Evolutionary conservation across 176 grass and related monocot genomes (phyloP).

Genomic region (Oryza australiensis): DNA sequence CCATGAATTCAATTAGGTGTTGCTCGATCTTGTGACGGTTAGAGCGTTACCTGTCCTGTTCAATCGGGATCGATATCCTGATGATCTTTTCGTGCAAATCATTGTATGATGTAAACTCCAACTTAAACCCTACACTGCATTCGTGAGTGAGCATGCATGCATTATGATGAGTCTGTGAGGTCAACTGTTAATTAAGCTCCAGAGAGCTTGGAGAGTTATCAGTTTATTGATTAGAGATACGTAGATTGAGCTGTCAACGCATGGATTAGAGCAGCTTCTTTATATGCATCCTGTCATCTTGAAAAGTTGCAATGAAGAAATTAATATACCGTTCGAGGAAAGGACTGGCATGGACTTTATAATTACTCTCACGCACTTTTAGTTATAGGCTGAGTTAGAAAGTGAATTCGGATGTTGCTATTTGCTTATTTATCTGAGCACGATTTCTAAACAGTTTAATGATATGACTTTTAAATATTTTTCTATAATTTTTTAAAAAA

Average conservation of each 20-base stretch:
- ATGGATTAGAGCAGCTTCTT: neutral
- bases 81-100: constrained; percentile 6
- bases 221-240: neutral
- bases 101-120: constrained; percentile 15
- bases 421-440: too few species aligned
- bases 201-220: neutral
- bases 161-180: neutral
- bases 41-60: constrained; percentile 15
- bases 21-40: constrained; percentile 9
- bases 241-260: neutral
- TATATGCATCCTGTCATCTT: neutral
- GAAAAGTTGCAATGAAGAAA: neutral
- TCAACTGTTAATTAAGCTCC: neutral
- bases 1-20: neutral
- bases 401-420: too few species aligned
- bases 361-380: neutral
- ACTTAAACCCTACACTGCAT: neutral
- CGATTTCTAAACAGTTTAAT: too few species aligned
- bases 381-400: too few species aligned
- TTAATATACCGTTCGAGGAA: neutral
- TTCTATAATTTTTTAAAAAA: too few species aligned
- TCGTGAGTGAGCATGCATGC: neutral
- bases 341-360: neutral
- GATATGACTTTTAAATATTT: too few species aligned
- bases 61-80: neutral